Evolutionary conservation across 345 rosid species (phyloP), one percentile per base, ranked within the genome.

Genomic region (Eutrema heterophyllum): DNA sequence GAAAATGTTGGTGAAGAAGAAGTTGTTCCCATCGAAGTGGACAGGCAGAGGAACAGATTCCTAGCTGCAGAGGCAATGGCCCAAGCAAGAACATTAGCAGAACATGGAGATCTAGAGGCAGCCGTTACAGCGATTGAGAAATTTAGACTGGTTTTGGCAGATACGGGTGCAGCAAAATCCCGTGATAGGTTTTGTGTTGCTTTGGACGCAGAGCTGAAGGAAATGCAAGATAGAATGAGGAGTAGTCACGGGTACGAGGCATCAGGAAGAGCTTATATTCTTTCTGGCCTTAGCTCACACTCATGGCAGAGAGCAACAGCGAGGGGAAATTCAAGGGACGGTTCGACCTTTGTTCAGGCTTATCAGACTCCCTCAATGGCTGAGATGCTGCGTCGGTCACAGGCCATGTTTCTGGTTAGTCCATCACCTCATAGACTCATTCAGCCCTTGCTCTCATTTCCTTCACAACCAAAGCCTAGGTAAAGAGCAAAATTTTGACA

Each of bases 251-350:
- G 86, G 21, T 92, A 92, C 1, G 92, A 92, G 77, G 87, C 84
- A 58, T 87, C 89, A 0, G 95, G 98, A 11, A 83, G 98, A 62
- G 98, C 95, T 41, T 92, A 88, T 65, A 85, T 92, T 39, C 87
- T 93, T 6, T 93, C 98, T 0, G 97, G 98, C 44, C 85, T 92
- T 63, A 90, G 95, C 82, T 92, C 98, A 4, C 97, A 92, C 73
- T 92, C 95, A 2, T 88, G 98, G 98, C 97, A 92, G 76, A 83
- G 98, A 83, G 96, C 97, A 39, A 88, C 97, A 4, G 85, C 91
- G 13, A 87, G 15, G 24, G 26, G 97, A 16, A 87, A 90, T 81
- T 90, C 97, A 51, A 85, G 83, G 0, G 89, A 88, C 4, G 83
- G 91, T 53, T 89, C 88, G 11, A 92, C 88, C 79, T 81, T 90